Evolutionary conservation across 371 early-diverging fungal species (phyloP).

Genomic region (Coemansia sp.): DNA sequence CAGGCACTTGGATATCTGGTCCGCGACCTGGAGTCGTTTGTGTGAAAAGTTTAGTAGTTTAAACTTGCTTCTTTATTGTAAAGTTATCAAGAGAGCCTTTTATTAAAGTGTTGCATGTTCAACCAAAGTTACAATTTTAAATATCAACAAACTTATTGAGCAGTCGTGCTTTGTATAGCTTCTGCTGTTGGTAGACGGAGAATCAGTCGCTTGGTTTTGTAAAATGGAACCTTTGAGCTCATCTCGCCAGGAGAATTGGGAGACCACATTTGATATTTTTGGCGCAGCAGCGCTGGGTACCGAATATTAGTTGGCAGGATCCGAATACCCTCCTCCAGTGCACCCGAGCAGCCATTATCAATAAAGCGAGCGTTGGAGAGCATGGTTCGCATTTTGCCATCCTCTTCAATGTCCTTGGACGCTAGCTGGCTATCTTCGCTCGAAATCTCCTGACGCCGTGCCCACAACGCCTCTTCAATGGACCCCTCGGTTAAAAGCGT

Average conservation of each 20-base stretch:
- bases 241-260: conserved; percentile 7
- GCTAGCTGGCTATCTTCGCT: conserved; percentile 10
- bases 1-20: conserved; percentile 43
- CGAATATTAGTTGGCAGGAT: conserved; percentile 25
- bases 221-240: conserved; percentile 20
- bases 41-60: neutral
- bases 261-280: conserved; percentile 33
- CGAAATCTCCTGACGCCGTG: conserved; percentile 38
- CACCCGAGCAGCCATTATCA: conserved; percentile 4
- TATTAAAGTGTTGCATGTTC: too few relatives aligned
- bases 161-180: neutral
- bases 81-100: too few relatives aligned
- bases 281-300: conserved; percentile 26
- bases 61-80: neutral
- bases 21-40: conserved; percentile 25
- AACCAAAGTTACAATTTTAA: too few relatives aligned
- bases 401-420: conserved; percentile 38
- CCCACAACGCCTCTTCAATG: conserved; percentile 43
- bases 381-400: conserved; percentile 44
- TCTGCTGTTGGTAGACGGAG: conserved; percentile 14
- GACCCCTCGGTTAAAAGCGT: conserved; percentile 40
- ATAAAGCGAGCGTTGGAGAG: conserved; percentile 39
- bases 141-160: neutral
- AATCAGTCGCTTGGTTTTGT: conserved; percentile 23
- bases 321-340: neutral